Percentiles rank a stretch among this genome's conserved stretches.
Conservation (phyloP, 108 stramenopile species). For the Hondaea fermentalgiana region DNA sequence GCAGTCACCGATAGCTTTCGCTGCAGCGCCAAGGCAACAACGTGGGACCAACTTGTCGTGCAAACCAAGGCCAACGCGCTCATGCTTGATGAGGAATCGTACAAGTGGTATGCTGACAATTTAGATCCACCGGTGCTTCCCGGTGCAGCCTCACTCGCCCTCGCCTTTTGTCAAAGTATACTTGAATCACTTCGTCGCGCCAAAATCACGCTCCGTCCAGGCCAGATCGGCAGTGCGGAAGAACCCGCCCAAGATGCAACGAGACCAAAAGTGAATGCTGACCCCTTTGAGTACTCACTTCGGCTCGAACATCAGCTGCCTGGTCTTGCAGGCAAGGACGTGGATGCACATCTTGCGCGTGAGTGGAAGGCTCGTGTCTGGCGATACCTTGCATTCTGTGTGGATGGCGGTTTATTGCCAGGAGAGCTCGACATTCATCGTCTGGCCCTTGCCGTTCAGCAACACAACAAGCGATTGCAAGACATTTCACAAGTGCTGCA, state of each 20-base stretch:
- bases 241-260: neutral
- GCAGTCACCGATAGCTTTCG: neutral
- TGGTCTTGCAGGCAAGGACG: neutral
- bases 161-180: neutral
- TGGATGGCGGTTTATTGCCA: neutral
- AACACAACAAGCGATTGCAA: neutral
- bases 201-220: neutral
- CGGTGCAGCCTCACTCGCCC: neutral
- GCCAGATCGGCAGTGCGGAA: no score
- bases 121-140: neutral
- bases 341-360: neutral
- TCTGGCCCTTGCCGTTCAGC: neutral
- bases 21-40: neutral
- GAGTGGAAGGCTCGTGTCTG: neutral
- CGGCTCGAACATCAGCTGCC: neutral
- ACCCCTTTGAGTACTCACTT: neutral
- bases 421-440: neutral
- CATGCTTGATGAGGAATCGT: neutral
- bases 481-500: neutral
- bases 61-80: conserved; percentile 15
- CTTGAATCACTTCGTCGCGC: neutral
- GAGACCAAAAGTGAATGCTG: neutral
- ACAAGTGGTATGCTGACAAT: neutral
- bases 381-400: conserved; percentile 8
- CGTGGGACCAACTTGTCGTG: neutral